Base-by-base conservation (phyloP, 2,329 filamentous ascomycete species). In the Calonectria pauciramosa region DNA sequence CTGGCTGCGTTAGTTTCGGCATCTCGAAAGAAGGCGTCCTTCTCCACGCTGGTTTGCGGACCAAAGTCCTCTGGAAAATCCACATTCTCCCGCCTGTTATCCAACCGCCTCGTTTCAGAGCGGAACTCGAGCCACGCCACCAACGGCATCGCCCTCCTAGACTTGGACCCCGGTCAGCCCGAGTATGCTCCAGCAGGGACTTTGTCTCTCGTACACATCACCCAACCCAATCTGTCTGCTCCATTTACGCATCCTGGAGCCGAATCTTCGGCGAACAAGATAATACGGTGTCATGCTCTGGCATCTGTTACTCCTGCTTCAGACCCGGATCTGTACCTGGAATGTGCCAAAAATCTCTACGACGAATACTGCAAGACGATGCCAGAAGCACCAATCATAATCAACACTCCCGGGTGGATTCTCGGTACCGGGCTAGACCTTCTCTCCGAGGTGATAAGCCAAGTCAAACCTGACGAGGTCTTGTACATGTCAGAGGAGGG, bases 361-460 rank as follows among this genome's bases (percentile, higher is more conserved):
- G 84, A 88, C 0, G 87, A 90, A 49, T 94, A 94, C 80, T 87
- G 85, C 30, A 87, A 86, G 9, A 82, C 81, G 7, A 79, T 88
- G 7, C 82, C 86, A 0, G 84, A 86, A 11, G 86, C 84, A 16
- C 92, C 94, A 0, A 85, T 96, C 0, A 84, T 96, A 9, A 88
- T 96, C 79, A 96, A 96, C 81, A 94, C 93, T 0, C 91, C 94
- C 1, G 93, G 94, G 3, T 95, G 94, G 92, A 90, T 95, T 30
- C 90, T 93, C 73, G 93, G 93, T 0, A 92, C 93, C 0, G 94
- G 94, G 0, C 87, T 95, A 0, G 91, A 93, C 76, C 86, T 95
- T 0, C 84, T 96, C 0, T 85, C 88, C 8, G 88, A 90, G 14
- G 83, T 96, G 6, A 88, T 94, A 41, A 77, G 83, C 6, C 86